phyloP scores from a whole-genome alignment of 2,329 filamentous ascomycete genomes.

The Aspergillus pseudonomiae region DNA sequence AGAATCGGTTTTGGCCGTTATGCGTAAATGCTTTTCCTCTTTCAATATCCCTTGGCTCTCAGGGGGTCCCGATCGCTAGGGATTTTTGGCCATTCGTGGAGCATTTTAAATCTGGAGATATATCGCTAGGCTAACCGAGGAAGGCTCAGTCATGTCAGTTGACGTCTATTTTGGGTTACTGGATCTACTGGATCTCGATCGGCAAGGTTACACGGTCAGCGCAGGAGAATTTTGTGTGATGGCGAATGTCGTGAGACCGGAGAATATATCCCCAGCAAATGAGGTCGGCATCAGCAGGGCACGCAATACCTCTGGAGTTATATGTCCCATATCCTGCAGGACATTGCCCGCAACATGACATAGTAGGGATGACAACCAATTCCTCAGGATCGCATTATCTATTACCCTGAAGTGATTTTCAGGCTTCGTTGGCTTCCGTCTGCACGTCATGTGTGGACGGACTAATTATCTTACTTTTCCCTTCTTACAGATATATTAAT shows the following conservation, averaged over 20 bases:
- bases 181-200: conserved; percentile 1
- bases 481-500: background rate
- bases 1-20: background rate
- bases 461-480: background rate
- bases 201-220: background rate
- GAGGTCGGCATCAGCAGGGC: conserved; percentile 2
- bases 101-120: background rate
- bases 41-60: background rate
- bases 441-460: background rate
- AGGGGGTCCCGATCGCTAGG: background rate
- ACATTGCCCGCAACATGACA: background rate
- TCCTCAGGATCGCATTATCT: background rate
- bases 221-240: background rate
- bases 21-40: background rate
- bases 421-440: background rate
- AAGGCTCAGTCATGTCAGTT: background rate
- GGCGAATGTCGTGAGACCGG: conserved; percentile 12
- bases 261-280: conserved; percentile 15
- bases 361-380: background rate
- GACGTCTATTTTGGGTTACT: conserved; percentile 11
- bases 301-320: background rate
- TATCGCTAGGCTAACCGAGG: background rate
- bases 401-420: background rate
- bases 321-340: background rate
- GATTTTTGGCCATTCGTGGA: background rate